These are phyloP conservation scores for Vigna trinervia DNA, from an alignment of 306 rosid species.

Conservation along the genomic window DNA sequence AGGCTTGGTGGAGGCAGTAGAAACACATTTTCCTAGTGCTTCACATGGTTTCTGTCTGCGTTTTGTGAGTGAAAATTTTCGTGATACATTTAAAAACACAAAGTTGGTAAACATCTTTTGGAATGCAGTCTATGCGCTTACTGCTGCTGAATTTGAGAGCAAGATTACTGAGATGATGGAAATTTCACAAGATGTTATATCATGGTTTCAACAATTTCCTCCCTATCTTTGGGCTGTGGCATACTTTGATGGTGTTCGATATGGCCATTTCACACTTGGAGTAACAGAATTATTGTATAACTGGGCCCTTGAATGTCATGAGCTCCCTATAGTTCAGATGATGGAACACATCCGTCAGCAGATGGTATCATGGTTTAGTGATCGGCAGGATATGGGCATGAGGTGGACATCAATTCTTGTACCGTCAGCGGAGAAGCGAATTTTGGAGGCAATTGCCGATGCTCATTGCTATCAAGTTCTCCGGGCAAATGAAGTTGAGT, in stretches of 20 bases:
- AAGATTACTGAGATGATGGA: constrained; percentile 90
- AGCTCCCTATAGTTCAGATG: constrained; percentile 96
- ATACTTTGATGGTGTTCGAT: constrained; percentile 93
- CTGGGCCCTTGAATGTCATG: constrained; percentile 99
- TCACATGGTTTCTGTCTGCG: constrained; percentile 94
- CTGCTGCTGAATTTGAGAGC: constrained; percentile 89
- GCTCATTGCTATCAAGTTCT: constrained; percentile 97
- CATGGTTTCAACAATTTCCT: constrained; percentile 90
- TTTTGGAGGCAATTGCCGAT: constrained; percentile 88
- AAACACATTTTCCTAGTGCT: constrained; percentile 95
- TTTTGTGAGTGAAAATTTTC: constrained; percentile 86
- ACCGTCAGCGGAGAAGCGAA: constrained; percentile 91
- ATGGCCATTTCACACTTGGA: constrained; percentile 87
- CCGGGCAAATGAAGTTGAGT: constrained; percentile 96
- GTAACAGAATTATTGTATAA: constrained; percentile 92
- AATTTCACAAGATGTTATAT: constrained; percentile 80
- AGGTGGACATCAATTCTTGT: constrained; percentile 86
- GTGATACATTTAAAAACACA: constrained; percentile 93
- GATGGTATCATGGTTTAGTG: constrained; percentile 74
- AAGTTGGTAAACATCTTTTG: constrained; percentile 94
- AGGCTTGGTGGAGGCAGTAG: constrained; percentile 85
- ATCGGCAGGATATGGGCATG: constrained; percentile 83
- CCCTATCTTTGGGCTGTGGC: constrained; percentile 98
- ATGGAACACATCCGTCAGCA: constrained; percentile 92
- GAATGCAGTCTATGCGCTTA: constrained; percentile 99